Evolutionary conservation across 106 monocot genomes (phyloP).

Genomic region (Ottelia alismoides): DNA sequence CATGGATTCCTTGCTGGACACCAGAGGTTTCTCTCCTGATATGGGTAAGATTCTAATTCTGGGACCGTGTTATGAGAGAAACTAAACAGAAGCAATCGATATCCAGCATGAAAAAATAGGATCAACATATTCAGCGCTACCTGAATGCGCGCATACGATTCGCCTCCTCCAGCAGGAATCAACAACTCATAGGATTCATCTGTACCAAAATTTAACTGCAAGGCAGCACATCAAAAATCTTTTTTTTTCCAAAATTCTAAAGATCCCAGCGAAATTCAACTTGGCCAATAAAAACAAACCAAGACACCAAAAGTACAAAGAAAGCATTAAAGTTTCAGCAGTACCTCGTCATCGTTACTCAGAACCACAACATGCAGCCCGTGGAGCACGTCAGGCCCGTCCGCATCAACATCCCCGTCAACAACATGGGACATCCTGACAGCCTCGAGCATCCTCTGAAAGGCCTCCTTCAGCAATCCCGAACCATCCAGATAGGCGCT

Average conservation of each 20-base stretch:
- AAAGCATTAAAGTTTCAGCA: too few relatives aligned
- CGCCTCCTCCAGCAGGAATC: conserved; percentile 39
- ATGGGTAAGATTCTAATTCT: background rate
- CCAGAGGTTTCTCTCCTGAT: background rate
- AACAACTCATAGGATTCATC: conserved; percentile 76
- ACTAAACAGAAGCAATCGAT: background rate
- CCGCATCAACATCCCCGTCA: conserved; percentile 7
- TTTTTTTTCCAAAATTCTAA: too few relatives aligned
- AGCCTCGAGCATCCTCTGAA: conserved; percentile 41
- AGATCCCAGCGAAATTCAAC: too few relatives aligned
- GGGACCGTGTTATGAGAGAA: background rate
- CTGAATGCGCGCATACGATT: conserved; percentile 47
- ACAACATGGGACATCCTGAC: conserved; percentile 24
- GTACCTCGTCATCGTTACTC: conserved; percentile 38
- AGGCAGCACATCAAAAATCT: too few relatives aligned
- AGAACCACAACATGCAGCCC: conserved; percentile 44
- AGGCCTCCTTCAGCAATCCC: conserved; percentile 54
- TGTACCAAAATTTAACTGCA: conserved; percentile 72
- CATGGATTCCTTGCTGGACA: background rate
- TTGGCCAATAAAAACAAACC: too few relatives aligned
- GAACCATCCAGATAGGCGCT: conserved; percentile 50
- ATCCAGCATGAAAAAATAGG: background rate
- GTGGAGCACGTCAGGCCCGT: conserved; percentile 20
- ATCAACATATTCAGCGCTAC: conserved; percentile 10
- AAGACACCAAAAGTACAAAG: too few relatives aligned